Evolutionary conservation across 1,139 yeast species (phyloP), one percentile per base, ranked within the genome.

Genomic region (Lizanozyma gosingica): DNA sequence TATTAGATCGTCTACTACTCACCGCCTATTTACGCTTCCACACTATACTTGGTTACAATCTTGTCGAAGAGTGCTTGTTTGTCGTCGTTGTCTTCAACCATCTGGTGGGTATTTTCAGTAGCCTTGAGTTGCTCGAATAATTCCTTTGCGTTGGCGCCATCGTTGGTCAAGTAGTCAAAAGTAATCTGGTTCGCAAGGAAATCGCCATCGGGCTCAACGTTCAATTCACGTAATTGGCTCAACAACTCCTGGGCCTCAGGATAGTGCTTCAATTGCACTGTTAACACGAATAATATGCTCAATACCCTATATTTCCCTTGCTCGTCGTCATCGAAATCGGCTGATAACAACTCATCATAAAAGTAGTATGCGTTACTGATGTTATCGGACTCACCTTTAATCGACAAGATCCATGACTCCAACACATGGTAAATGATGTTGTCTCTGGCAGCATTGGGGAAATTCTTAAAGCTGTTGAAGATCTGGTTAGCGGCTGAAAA

Each of bases 231-330:
- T 17, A 70, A 57, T 48, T 67, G 73, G 33, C 52, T 51, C 45
- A 63, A 54, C 39, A 67, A 47, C 42, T 70, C 73, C 43, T 58
- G 58, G 3, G 74, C 73, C 52, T 70, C 76, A 2, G 74, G 75
- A 39, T 54, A 62, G 49, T 69, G 75, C 44, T 67, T 65, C 52
- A 70, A 63, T 50, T 70, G 70, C 45, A 70, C 55, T 4, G 72
- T 66, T 53, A 70, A 63, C 9, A 59, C 73, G 40, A 69, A 65
- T 44, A 70, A 59, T 11, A 60, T 56, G 43, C 54, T 62, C 49
- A 69, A 63, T 16, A 65, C 52, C 43, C 59, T 62, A 46, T 57
- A 61, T 46, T 65, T 65, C 29, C 71, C 71, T 37, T 53, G 57
- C 6, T 54, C 47, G 42, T 68, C 73, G 39, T 58, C 60, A 29